These are phyloP conservation scores for Ilyonectria destructans DNA, from an alignment of 2,329 filamentous ascomycete species.

Conservation along the genomic window DNA sequence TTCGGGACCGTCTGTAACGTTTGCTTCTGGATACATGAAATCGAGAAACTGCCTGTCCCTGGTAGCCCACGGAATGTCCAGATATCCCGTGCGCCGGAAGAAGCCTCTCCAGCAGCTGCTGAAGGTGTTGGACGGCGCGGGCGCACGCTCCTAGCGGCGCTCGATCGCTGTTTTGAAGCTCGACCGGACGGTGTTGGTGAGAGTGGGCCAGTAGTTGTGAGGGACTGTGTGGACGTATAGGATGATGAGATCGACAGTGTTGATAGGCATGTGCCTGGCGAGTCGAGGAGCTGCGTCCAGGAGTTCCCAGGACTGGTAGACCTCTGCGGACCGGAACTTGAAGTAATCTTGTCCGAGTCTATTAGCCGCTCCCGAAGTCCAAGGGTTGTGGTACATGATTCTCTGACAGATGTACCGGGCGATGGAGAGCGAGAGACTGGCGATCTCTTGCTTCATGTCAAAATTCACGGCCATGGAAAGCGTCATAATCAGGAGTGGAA, in stretches of 20 bases:
- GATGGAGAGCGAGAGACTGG: conserved; percentile 38
- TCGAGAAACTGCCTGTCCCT: too few species aligned
- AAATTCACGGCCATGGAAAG: conserved; percentile 34
- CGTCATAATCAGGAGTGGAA: conserved; percentile 42
- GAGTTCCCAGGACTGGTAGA: conserved; percentile 44
- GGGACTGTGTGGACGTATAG: conserved; percentile 33
- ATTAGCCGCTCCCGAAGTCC: neutral
- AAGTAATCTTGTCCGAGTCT: conserved; percentile 35
- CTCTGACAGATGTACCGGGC: conserved; percentile 44
- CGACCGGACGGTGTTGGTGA: neutral
- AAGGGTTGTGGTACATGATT: conserved; percentile 46
- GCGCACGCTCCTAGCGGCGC: neutral
- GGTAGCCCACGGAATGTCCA: too few species aligned
- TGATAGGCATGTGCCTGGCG: neutral
- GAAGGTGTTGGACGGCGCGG: too few species aligned
- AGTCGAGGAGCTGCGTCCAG: conserved; percentile 4
- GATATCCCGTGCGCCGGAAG: too few species aligned
- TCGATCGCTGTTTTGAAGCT: conserved; percentile 15
- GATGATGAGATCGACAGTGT: neutral
- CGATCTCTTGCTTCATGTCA: conserved; percentile 37
- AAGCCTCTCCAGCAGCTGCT: too few species aligned
- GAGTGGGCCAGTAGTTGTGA: conserved; percentile 8
- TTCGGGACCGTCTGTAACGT: too few species aligned
- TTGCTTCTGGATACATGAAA: too few species aligned
- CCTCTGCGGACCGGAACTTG: conserved; percentile 44